Evolutionary conservation across 1,284 basidiomycete species (phyloP).

Genomic region (Tylopilus sp.): DNA sequence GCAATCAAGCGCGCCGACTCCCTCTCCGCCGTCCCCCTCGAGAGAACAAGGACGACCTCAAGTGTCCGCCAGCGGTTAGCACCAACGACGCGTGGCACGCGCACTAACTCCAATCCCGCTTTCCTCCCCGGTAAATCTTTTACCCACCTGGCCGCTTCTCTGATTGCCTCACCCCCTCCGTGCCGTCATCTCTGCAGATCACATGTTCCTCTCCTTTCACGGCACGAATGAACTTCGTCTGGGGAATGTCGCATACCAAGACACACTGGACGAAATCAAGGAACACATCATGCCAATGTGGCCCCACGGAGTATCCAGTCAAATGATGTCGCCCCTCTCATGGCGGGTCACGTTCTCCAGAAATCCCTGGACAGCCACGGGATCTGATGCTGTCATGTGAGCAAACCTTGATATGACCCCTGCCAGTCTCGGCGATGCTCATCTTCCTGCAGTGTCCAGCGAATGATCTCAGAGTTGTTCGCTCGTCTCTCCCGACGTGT

Average conservation of each 20-base stretch:
- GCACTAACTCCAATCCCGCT: constrained; percentile 34
- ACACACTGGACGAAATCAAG: constrained; percentile 41
- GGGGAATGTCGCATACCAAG: constrained; percentile 40
- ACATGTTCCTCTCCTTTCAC: constrained; percentile 58
- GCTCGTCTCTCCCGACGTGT: constrained; percentile 42
- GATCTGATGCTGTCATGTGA: constrained; percentile 45
- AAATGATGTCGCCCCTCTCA: constrained; percentile 29
- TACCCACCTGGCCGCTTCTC: constrained; percentile 4
- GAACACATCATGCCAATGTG: constrained; percentile 47
- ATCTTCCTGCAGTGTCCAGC: constrained; percentile 39
- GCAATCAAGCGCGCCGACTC: constrained; percentile 26
- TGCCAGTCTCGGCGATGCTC: not conserved
- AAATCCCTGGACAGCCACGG: constrained; percentile 46
- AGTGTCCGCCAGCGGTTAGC: constrained; percentile 33
- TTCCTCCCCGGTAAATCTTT: constrained; percentile 34
- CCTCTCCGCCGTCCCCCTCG: constrained; percentile 24
- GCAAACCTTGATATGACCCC: constrained; percentile 9
- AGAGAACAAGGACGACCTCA: constrained; percentile 35
- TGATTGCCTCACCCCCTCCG: constrained; percentile 14
- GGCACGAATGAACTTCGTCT: constrained; percentile 42
- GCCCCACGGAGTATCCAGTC: constrained; percentile 43
- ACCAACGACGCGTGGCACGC: constrained; percentile 34
- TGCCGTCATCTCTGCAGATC: constrained; percentile 39
- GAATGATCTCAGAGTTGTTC: constrained; percentile 45
- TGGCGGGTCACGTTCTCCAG: constrained; percentile 46